A percentile compares a stretch with the other conserved stretches of the same genome.
phyloP scores from a whole-genome alignment of 2,329 filamentous ascomycete genomes.

The Proliferodiscus dingleyae region DNA sequence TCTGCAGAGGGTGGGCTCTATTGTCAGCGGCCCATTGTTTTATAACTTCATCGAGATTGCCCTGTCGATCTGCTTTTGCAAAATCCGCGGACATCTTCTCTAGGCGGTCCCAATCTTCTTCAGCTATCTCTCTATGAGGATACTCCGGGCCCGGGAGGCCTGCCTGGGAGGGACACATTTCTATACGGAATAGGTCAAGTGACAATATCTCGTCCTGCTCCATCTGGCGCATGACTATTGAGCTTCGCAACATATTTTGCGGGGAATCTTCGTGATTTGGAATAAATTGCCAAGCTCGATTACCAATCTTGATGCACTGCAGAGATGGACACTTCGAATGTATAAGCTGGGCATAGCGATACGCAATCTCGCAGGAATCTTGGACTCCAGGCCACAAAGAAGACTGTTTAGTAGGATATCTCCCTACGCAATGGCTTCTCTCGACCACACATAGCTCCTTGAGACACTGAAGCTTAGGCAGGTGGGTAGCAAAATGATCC shows the following conservation, averaged over 20 bases:
- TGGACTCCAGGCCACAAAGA: constrained; percentile 5
- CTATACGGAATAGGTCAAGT: neutral
- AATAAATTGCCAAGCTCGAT: constrained; percentile 8
- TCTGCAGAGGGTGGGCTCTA: neutral
- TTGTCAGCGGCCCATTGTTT: neutral
- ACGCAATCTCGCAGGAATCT: constrained; percentile 6
- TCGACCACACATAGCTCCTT: constrained; percentile 6
- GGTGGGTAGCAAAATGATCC: constrained; percentile 3
- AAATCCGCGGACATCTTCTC: neutral
- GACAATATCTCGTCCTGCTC: neutral
- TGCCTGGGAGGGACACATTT: neutral
- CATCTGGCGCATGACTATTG: neutral
- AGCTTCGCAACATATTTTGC: neutral
- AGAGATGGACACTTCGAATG: constrained; percentile 10
- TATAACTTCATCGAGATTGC: neutral
- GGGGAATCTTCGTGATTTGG: neutral
- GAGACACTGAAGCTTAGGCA: constrained; percentile 2
- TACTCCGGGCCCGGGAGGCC: neutral
- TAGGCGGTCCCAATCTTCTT: neutral
- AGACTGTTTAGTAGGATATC: constrained; percentile 5
- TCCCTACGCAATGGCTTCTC: constrained; percentile 1
- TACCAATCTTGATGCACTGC: constrained; percentile 9
- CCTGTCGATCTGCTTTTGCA: neutral
- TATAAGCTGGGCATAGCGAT: constrained; percentile 9
- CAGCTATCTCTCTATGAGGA: neutral